These are phyloP conservation scores for Aegle marmelos DNA, from an alignment of 345 rosid species.

Conservation along the genomic window DNA sequence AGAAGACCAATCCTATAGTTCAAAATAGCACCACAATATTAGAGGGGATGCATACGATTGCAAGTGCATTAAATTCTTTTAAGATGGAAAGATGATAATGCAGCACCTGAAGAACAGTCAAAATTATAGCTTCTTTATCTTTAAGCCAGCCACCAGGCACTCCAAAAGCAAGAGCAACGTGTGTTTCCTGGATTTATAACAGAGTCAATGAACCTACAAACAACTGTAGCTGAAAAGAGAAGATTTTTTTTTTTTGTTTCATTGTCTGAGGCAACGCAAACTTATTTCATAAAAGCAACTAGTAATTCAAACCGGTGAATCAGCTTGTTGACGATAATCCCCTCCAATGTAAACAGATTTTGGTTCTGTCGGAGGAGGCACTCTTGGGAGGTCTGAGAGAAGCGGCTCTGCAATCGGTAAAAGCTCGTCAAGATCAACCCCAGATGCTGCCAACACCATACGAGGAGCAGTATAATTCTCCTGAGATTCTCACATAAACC, in stretches of 20 bases:
- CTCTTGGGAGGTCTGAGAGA: conserved; percentile 57
- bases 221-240: background rate
- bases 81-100: conserved; percentile 7
- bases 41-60: background rate
- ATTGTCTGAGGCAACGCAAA: background rate
- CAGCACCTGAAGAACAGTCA: conserved; percentile 76
- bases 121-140: conserved; percentile 55
- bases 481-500: conserved; percentile 34
- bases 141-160: conserved; percentile 71
- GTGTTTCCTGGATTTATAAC: conserved; percentile 40
- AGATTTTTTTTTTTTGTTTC: background rate
- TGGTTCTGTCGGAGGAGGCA: conserved; percentile 33
- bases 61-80: background rate
- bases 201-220: background rate
- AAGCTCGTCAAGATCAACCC: conserved; percentile 67
- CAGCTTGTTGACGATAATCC: conserved; percentile 64
- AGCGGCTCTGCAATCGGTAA: conserved; percentile 61
- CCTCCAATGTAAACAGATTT: conserved; percentile 69
- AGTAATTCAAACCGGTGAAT: conserved; percentile 42
- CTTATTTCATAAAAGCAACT: conserved; percentile 9
- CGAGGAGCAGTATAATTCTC: conserved; percentile 64
- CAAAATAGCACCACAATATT: background rate
- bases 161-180: conserved; percentile 75
- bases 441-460: conserved; percentile 74
- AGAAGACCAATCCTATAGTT: background rate